A percentile compares a stretch with the other conserved stretches of the same genome.
These are phyloP conservation scores for Daldinia grandis DNA, from an alignment of 495 filamentous ascomycete genomes.

Conservation along the genomic window DNA sequence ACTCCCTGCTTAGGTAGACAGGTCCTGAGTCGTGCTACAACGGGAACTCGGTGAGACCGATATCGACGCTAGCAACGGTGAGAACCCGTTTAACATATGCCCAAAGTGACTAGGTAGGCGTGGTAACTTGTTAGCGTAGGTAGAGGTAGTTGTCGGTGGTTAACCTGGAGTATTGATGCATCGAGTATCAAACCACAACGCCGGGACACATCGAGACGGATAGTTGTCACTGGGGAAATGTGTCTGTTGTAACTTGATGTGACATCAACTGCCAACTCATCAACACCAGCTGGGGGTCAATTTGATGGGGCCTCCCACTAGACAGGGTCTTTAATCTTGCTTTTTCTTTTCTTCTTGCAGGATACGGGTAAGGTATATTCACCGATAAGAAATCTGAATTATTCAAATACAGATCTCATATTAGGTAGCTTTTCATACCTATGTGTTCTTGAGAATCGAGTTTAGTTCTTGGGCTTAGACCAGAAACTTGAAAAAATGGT, in stretches of 20 bases:
- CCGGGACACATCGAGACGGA: constrained; percentile 12
- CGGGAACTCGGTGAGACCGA: constrained; percentile 3
- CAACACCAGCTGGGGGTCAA: neutral
- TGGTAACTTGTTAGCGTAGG: neutral
- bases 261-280: constrained; percentile 14
- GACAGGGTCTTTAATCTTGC: constrained; percentile 7
- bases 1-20: neutral
- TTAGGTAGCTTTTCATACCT: neutral
- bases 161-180: constrained; percentile 1
- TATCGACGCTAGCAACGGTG: constrained; percentile 23
- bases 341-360: constrained; percentile 9
- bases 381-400: neutral
- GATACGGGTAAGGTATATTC: neutral
- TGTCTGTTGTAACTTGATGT: constrained; percentile 7
- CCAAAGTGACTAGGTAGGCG: neutral
- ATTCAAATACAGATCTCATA: neutral
- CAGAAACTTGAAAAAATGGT: constrained; percentile 8
- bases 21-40: constrained; percentile 1
- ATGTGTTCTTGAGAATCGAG: neutral
- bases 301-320: neutral
- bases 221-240: constrained; percentile 4
- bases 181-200: constrained; percentile 7
- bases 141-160: constrained; percentile 12
- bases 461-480: constrained; percentile 11
- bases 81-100: constrained; percentile 11